Conservation (phyloP, 176 grass and related monocot genomes). For the Zoysia japonica region DNA sequence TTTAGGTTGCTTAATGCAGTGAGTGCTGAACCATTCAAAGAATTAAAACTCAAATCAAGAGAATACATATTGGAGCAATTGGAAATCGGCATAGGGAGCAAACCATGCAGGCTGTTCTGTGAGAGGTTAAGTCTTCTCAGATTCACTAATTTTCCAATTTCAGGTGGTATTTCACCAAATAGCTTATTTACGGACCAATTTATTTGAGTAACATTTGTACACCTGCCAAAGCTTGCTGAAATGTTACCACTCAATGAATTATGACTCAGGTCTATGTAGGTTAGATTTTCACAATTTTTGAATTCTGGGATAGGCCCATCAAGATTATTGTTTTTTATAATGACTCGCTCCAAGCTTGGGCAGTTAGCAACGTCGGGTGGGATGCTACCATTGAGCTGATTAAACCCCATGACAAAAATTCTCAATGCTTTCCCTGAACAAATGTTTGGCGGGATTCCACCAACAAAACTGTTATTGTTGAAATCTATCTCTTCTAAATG, state of each 20-base stretch:
- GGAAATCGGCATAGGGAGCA: conserved; percentile 51
- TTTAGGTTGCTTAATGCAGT: no score
- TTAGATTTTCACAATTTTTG: conserved; percentile 24
- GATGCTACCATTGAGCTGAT: conserved; percentile 43
- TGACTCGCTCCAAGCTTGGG: conserved; percentile 51
- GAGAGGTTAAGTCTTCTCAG: no score
- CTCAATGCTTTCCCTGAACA: conserved; percentile 21
- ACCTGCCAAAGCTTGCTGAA: conserved; percentile 32
- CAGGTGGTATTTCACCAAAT: no score
- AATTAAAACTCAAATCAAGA: conserved; percentile 82
- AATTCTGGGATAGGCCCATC: conserved; percentile 58
- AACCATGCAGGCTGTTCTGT: conserved; percentile 57
- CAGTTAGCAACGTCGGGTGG: conserved; percentile 54
- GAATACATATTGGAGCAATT: conserved; percentile 48
- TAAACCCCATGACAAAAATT: no score
- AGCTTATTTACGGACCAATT: no score
- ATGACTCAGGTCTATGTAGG: conserved; percentile 51
- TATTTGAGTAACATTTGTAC: no score
- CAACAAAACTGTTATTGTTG: conserved; percentile 62
- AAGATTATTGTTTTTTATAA: conserved; percentile 53
- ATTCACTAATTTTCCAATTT: no score
- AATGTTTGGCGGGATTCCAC: conserved; percentile 64
- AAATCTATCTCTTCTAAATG: conserved; percentile 52
- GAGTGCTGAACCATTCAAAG: not conserved
- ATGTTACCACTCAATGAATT: conserved; percentile 57